Conservation (phyloP, 1,139 yeast species). For the Pichia sp. region DNA sequence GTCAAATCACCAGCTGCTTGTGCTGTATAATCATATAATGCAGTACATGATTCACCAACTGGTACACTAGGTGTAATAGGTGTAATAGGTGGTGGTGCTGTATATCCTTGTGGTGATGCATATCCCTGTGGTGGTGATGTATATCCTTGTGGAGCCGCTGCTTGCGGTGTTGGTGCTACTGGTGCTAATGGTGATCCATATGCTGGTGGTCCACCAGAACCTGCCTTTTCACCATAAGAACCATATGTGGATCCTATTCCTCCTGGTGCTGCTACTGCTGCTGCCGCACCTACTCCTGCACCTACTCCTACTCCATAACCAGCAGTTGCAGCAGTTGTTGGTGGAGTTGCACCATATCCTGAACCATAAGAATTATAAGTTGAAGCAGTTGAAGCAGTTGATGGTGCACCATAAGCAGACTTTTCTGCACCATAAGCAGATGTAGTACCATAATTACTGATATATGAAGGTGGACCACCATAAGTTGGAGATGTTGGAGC, state of each 20-base stretch:
- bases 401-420: background rate
- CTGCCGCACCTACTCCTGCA: background rate
- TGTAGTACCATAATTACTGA: too few relatives aligned
- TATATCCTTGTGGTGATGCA: background rate
- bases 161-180: constrained; percentile 7
- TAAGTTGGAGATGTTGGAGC: background rate
- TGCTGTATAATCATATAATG: constrained; percentile 70
- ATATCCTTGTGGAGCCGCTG: constrained; percentile 14
- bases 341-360: constrained; percentile 7
- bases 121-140: background rate
- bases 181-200: constrained; percentile 6
- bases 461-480: constrained; percentile 13
- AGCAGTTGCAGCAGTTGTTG: constrained; percentile 11
- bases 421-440: constrained; percentile 2
- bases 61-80: constrained; percentile 34
- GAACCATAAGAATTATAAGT: constrained; percentile 12
- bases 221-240: constrained; percentile 12
- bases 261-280: background rate
- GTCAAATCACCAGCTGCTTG: constrained; percentile 88
- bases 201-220: constrained; percentile 4
- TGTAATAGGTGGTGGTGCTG: constrained; percentile 13
- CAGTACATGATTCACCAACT: constrained; percentile 57
- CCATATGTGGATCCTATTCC: background rate
- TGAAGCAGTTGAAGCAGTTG: constrained; percentile 4
- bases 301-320: too few relatives aligned